Evolutionary conservation across 23 red algal genomes (phyloP).

Genomic region (Gracilaria domingensis): DNA sequence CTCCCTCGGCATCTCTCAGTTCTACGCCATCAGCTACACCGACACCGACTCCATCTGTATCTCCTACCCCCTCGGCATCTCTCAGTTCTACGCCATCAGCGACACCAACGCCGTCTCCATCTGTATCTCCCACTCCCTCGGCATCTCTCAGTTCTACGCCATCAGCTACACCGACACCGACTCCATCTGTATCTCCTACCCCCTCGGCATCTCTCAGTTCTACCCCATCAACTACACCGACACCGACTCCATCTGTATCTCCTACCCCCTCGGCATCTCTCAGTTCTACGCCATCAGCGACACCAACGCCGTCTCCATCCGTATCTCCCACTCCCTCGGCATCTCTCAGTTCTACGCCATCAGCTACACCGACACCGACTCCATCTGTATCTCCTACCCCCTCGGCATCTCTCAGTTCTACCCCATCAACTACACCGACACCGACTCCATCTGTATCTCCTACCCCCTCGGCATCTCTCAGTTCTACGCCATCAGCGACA

Average conservation of each 20-base stretch:
- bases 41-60: not conserved
- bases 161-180: conserved; percentile 8
- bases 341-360: not conserved
- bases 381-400: conserved; percentile 5
- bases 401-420: not conserved
- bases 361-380: not conserved
- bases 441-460: not conserved
- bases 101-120: not conserved
- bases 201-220: not conserved
- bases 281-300: not conserved
- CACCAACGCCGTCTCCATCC: conserved; percentile 6
- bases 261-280: not conserved
- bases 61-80: not conserved
- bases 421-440: conserved; percentile 3
- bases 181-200: not conserved
- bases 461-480: not conserved
- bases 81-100: not conserved
- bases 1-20: not conserved
- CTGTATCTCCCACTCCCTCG: conserved; percentile 5
- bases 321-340: not conserved
- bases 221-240: not conserved
- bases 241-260: not conserved
- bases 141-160: not conserved
- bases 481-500: not conserved
- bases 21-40: not conserved